Percentiles rank a stretch among this genome's conserved stretches.
Conservation (phyloP, 441 rosid species). For the Arabidopsis hybrid region DNA sequence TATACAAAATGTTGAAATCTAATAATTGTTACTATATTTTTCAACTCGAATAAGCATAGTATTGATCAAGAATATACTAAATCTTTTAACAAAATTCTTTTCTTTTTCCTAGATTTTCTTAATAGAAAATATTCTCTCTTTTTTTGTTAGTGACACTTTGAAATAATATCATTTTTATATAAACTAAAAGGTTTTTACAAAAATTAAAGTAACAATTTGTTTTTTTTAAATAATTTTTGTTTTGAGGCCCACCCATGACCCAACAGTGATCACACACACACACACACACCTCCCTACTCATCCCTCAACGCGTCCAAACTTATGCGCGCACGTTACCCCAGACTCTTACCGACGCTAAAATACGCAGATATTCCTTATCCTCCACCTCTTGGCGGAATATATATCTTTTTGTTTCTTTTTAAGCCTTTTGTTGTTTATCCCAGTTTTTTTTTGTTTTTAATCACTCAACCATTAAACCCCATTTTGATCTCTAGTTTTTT, state of each 20-base stretch:
- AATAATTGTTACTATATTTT: background rate
- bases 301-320: slow-evolving; percentile 26
- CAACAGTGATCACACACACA: slow-evolving; percentile 25
- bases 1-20: background rate
- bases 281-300: slow-evolving; percentile 17
- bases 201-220: background rate
- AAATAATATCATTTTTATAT: background rate
- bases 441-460: background rate
- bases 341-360: background rate
- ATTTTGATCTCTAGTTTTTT: slow-evolving; percentile 21
- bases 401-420: background rate
- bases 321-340: slow-evolving; percentile 31
- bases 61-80: slow-evolving; percentile 23
- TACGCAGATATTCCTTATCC: slow-evolving; percentile 47
- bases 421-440: slow-evolving; percentile 10
- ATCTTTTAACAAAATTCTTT: background rate
- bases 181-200: background rate
- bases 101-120: background rate
- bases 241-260: slow-evolving; percentile 17
- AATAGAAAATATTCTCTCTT: background rate
- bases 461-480: slow-evolving; percentile 20
- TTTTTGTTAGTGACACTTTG: slow-evolving; percentile 41
- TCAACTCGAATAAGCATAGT: slow-evolving; percentile 20
- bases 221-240: background rate
- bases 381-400: slow-evolving; percentile 41